These are phyloP conservation scores for Coniochaeta sp. DNA, from an alignment of 2,329 filamentous ascomycete genomes.

Conservation along the genomic window DNA sequence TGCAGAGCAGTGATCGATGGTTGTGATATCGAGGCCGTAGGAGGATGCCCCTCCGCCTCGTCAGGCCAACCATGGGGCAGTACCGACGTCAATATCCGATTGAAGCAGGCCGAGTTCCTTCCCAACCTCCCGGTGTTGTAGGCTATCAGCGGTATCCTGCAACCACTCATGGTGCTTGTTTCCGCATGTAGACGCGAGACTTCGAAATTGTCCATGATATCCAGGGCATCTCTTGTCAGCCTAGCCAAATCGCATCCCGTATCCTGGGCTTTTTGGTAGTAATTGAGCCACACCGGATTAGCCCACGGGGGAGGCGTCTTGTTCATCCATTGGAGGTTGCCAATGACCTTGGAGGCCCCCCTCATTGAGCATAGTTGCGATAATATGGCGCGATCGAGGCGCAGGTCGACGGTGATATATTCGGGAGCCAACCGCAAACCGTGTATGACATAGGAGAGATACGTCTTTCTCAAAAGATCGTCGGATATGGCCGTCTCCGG, in stretches of 20 bases:
- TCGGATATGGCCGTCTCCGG: constrained; percentile 17
- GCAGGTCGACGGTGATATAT: constrained; percentile 55
- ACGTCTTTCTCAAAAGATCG: constrained; percentile 25
- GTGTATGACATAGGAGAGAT: constrained; percentile 51
- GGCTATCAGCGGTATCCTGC: constrained; percentile 47
- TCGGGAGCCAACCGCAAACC: constrained; percentile 56
- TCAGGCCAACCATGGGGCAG: constrained; percentile 32
- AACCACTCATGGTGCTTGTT: constrained; percentile 23
- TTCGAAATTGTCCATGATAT: constrained; percentile 56
- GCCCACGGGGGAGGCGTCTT: constrained; percentile 45
- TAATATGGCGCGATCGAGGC: constrained; percentile 44
- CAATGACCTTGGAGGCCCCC: constrained; percentile 48
- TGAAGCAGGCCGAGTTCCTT: constrained; percentile 59
- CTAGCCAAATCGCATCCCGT: constrained; percentile 57
- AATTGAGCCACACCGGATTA: constrained; percentile 41
- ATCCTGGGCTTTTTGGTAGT: constrained; percentile 50
- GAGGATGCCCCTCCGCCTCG: constrained; percentile 11
- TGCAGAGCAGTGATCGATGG: constrained; percentile 50
- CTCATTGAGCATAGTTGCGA: constrained; percentile 35
- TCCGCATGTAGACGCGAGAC: constrained; percentile 47
- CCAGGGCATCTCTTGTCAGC: constrained; percentile 49
- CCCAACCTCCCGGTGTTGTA: constrained; percentile 61
- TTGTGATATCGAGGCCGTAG: constrained; percentile 18
- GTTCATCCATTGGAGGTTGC: constrained; percentile 37
- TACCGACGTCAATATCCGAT: constrained; percentile 57